phyloP scores from a whole-genome alignment of 2,329 filamentous ascomycete genomes.

The Pestalotiopsis sp. region DNA sequence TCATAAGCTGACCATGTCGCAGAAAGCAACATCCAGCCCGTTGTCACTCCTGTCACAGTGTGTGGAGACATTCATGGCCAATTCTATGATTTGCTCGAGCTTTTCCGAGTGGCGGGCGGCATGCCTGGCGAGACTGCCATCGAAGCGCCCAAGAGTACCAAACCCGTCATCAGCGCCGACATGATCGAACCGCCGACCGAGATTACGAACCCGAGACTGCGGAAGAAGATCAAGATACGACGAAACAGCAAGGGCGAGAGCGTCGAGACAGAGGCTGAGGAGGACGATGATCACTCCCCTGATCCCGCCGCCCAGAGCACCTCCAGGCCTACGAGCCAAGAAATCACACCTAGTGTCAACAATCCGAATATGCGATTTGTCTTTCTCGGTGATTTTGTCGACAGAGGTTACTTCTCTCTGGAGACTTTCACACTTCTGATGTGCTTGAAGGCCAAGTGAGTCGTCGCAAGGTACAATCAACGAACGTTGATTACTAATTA shows the following conservation, averaged over 20 bases:
- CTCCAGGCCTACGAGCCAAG: conserved; percentile 28
- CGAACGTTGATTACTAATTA: conserved; percentile 13
- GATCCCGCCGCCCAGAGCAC: conserved; percentile 13
- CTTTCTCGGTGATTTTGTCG: conserved; percentile 86
- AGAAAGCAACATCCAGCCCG: conserved; percentile 99
- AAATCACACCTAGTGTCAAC: conserved; percentile 17
- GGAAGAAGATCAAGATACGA: conserved; percentile 75
- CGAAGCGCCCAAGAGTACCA: conserved; percentile 66
- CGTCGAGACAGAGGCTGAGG: conserved; percentile 47
- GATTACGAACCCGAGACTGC: conserved; percentile 84
- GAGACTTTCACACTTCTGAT: conserved; percentile 97
- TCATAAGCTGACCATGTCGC: neutral
- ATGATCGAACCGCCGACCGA: conserved; percentile 89
- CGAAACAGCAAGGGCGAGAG: conserved; percentile 51
- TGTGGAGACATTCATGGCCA: conserved; percentile 99
- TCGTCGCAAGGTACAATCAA: neutral
- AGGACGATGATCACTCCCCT: conserved; percentile 36
- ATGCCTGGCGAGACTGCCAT: conserved; percentile 84
- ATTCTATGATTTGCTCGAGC: conserved; percentile 95
- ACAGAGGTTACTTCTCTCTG: conserved; percentile 94
- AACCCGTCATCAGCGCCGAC: conserved; percentile 80
- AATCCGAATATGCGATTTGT: conserved; percentile 56
- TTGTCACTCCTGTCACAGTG: conserved; percentile 91
- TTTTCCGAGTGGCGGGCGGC: conserved; percentile 93
- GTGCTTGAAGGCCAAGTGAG: conserved; percentile 78